Evolutionary conservation across 768 basidiomycete species (phyloP).

Genomic region (Mycena kentingensis): DNA sequence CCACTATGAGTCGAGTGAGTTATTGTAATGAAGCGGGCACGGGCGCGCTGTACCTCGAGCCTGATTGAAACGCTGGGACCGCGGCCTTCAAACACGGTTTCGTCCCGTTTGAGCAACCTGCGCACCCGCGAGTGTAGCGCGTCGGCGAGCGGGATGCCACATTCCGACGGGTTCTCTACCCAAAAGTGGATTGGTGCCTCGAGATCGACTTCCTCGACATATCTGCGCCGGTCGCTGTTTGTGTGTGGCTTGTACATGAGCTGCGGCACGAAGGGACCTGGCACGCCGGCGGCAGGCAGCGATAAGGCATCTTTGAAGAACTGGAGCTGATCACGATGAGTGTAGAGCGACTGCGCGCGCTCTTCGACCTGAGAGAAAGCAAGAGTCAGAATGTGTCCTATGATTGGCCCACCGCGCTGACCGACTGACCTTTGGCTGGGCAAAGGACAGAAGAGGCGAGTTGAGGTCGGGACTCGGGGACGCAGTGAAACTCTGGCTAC

Average conservation of each 20-base stretch:
- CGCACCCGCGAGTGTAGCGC: constrained; percentile 62
- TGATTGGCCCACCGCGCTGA: background rate
- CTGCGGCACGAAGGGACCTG: constrained; percentile 66
- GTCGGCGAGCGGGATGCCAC: constrained; percentile 65
- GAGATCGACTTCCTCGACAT: constrained; percentile 69
- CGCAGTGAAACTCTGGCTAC: constrained; percentile 14
- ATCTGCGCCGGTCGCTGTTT: constrained; percentile 72
- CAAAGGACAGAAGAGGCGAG: constrained; percentile 14
- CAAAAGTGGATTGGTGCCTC: constrained; percentile 67
- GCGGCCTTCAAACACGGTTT: constrained; percentile 67
- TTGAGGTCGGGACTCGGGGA: constrained; percentile 17
- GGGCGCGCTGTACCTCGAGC: constrained; percentile 54
- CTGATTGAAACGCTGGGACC: constrained; percentile 83
- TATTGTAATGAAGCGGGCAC: constrained; percentile 2
- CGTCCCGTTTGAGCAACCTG: constrained; percentile 57
- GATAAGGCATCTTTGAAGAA: constrained; percentile 45
- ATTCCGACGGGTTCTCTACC: constrained; percentile 52
- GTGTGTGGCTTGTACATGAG: constrained; percentile 75
- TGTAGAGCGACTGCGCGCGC: constrained; percentile 29
- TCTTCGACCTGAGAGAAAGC: constrained; percentile 28
- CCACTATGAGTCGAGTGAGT: constrained; percentile 51
- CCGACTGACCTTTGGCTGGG: constrained; percentile 13
- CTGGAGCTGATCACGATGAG: constrained; percentile 46
- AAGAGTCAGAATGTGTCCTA: constrained; percentile 1
- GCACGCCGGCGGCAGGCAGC: constrained; percentile 37